Evolutionary conservation across 139 green algal species (phyloP).

Genomic region (Asterochloris erici): DNA sequence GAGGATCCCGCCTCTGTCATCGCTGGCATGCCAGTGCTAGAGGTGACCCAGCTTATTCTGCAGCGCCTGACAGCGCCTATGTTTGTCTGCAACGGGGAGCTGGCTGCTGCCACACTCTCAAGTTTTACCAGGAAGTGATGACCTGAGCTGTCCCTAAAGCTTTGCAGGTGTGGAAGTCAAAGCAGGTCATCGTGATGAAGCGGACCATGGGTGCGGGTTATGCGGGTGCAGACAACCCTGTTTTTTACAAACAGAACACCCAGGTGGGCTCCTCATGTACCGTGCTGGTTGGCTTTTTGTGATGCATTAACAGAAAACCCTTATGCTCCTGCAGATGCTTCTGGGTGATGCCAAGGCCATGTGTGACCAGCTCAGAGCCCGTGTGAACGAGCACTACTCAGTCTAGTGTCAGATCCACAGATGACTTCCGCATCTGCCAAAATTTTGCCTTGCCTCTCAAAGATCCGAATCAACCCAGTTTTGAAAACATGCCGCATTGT

Average conservation of each 20-base stretch:
- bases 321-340: slow-evolving; percentile 56
- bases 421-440: too few relatives aligned
- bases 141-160: background rate
- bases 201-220: slow-evolving; percentile 82
- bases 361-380: slow-evolving; percentile 46
- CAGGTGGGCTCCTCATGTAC: background rate
- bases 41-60: slow-evolving; percentile 26
- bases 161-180: slow-evolving; percentile 70
- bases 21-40: slow-evolving; percentile 71
- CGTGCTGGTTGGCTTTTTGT: background rate
- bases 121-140: background rate
- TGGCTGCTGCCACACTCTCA: background rate
- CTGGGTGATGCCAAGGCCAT: slow-evolving; percentile 73
- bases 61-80: background rate
- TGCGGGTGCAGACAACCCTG: slow-evolving; percentile 84
- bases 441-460: too few relatives aligned
- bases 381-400: slow-evolving; percentile 20
- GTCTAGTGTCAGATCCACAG: too few relatives aligned
- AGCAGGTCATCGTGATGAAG: slow-evolving; percentile 86
- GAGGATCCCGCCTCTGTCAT: slow-evolving; percentile 85
- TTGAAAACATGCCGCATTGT: too few relatives aligned
- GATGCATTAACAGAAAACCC: too few relatives aligned
- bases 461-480: too few relatives aligned
- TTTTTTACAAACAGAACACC: slow-evolving; percentile 70
- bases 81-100: background rate